Conservation (phyloP, 2,329 filamentous ascomycete species). For the Periconia macrospinosa region DNA sequence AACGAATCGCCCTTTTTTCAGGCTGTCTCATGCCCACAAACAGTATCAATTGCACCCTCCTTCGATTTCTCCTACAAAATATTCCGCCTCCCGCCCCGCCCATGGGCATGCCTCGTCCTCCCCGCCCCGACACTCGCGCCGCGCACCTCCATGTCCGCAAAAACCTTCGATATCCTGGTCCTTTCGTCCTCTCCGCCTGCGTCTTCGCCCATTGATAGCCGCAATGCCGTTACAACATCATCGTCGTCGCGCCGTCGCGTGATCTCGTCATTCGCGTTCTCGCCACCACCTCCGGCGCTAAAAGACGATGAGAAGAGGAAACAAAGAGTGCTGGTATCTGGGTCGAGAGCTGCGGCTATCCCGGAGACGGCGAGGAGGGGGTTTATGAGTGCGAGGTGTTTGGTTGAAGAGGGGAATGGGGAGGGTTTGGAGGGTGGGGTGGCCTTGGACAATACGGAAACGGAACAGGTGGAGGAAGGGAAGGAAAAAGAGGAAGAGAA, state of each 20-base stretch:
- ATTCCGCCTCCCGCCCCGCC: too few species aligned
- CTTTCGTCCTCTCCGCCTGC: conserved; percentile 38
- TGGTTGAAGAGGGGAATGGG: conserved; percentile 13
- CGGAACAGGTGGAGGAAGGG: neutral
- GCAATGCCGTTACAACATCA: neutral
- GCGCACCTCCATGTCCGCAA: neutral
- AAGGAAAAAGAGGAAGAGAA: neutral
- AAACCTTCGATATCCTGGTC: conserved; percentile 20
- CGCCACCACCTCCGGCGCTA: conserved; percentile 21
- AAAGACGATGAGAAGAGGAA: conserved; percentile 14
- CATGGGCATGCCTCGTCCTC: too few species aligned
- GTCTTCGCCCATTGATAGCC: neutral
- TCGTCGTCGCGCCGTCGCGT: conserved; percentile 33
- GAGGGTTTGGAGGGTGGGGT: neutral
- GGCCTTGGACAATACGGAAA: too few species aligned
- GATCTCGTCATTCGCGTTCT: conserved; percentile 22
- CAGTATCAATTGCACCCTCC: too few species aligned
- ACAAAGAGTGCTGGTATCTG: conserved; percentile 29
- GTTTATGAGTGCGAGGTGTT: conserved; percentile 38
- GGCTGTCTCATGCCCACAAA: too few species aligned
- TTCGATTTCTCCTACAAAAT: too few species aligned
- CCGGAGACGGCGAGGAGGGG: conserved; percentile 29
- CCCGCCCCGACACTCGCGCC: too few species aligned
- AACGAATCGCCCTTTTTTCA: too few species aligned
- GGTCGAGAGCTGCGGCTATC: conserved; percentile 27